Conservation (phyloP, 129 eudicot species). For the Solidago caesia region DNA sequence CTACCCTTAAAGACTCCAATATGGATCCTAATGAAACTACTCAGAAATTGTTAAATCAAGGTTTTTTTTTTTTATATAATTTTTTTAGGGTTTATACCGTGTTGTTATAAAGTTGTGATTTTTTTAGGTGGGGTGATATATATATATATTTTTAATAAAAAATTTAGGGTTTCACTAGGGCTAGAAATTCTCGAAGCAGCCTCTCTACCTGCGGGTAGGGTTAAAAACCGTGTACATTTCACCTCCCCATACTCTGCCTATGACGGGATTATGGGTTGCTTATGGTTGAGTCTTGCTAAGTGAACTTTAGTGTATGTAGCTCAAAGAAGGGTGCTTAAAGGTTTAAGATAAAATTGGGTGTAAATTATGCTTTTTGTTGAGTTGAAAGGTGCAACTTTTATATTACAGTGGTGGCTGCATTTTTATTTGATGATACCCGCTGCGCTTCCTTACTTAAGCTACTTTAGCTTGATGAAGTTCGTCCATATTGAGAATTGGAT, state of each 20-base stretch:
- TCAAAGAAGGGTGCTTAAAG: too few relatives aligned
- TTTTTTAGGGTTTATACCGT: slow-evolving; percentile 11
- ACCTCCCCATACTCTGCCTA: too few relatives aligned
- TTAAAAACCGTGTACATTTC: too few relatives aligned
- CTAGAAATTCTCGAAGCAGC: background rate
- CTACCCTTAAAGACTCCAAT: slow-evolving; percentile 69
- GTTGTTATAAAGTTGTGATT: background rate
- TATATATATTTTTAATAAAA: background rate
- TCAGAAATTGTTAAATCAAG: slow-evolving; percentile 89
- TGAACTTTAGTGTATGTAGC: too few relatives aligned
- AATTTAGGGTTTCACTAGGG: background rate
- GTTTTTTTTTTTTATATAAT: slow-evolving; percentile 24
- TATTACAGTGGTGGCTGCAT: too few relatives aligned
- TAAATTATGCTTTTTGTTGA: too few relatives aligned
- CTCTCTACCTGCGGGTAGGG: background rate
- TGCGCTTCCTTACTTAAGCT: too few relatives aligned
- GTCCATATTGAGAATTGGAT: background rate
- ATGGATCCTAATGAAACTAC: slow-evolving; percentile 93
- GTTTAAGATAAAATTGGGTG: too few relatives aligned
- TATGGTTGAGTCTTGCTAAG: too few relatives aligned
- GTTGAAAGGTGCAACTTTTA: too few relatives aligned
- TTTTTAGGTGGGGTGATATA: background rate
- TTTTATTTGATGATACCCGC: too few relatives aligned
- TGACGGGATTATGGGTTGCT: too few relatives aligned
- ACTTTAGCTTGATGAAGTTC: background rate